phyloP scores from a whole-genome alignment of 306 rosid genomes.

The Castanea sativa region DNA sequence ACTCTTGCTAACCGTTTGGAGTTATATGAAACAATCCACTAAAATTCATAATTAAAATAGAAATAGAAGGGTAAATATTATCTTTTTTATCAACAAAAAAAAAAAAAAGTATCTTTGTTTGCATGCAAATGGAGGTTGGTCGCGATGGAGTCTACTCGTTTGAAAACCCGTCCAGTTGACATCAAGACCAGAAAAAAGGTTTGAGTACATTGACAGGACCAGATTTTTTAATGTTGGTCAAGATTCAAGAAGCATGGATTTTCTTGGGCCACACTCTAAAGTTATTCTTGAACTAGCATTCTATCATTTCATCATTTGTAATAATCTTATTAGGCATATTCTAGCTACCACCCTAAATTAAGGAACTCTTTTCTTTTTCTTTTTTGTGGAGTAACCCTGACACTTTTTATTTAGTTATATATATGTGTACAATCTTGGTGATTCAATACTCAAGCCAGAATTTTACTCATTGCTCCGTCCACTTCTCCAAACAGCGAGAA shows the following conservation, averaged over 20 bases:
- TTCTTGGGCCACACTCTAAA: conserved; percentile 6
- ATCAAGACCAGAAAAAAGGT: neutral
- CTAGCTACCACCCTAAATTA: neutral
- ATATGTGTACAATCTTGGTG: neutral
- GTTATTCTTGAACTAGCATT: neutral
- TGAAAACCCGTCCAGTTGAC: neutral
- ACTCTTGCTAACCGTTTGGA: too few relatives aligned
- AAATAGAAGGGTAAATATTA: neutral
- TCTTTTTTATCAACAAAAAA: too few relatives aligned
- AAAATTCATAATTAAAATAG: neutral
- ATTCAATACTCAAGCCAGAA: neutral
- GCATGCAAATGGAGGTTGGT: neutral
- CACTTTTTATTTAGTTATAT: neutral
- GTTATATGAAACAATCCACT: too few relatives aligned
- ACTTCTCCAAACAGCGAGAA: neutral
- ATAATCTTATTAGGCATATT: neutral
- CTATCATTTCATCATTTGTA: neutral
- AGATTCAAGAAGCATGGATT: neutral
- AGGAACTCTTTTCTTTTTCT: too few relatives aligned
- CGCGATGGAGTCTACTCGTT: neutral
- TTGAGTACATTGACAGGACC: neutral
- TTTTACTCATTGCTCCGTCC: neutral
- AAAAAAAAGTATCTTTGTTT: neutral
- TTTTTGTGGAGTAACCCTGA: neutral
- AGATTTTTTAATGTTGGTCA: too few relatives aligned